Base-by-base conservation (phyloP, 179 eudicot genomes). In the Silene noctiflora region DNA sequence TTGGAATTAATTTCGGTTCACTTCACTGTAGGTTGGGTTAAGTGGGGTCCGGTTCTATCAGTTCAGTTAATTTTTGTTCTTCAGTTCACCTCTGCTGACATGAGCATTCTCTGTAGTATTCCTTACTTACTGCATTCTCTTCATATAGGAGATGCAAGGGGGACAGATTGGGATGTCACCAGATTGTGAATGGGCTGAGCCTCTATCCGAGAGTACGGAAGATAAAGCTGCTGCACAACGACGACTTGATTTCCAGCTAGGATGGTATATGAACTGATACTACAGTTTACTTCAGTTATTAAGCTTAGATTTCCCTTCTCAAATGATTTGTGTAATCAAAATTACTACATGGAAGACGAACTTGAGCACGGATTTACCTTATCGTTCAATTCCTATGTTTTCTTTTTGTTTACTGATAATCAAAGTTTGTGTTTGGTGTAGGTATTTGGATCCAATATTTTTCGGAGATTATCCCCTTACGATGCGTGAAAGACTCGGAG, bases 151-250 rank as follows among this genome's bases (percentile, higher is more conserved):
- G 55, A 78, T 73, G 70, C 97, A 90, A 86, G 87, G 90, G 44
- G 96, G 97, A 61, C 84, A 90, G 77, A 81, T 92, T 71, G 97
- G 96, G 44, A 61, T 90, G 69, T 88, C 82, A 35, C 77, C 89
- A 58, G 97, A 92, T 82, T 92, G 97, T 84, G 96, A 90, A 84
- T 91, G 97, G 97, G 84, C 90, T 0, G 97, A 91, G 85, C 73
- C 97, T 80, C 75, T 89, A 68, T 84, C 97, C 35, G 91, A 89
- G 59, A 87, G 79, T 31, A 61, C 69, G 53, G 96, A 92, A 81
- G 97, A 92, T 77, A 82, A 79, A 82, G 68, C 19, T 56, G 96
- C 96, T 69, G 93, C 93, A 53, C 81, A 85, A 51, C 85, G 96
- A 84, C 91, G 96, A 74, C 77, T 92, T 82, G 97, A 84, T 84